Evolutionary conservation across 257 asterid species (phyloP).

Genomic region (Plantago major): DNA sequence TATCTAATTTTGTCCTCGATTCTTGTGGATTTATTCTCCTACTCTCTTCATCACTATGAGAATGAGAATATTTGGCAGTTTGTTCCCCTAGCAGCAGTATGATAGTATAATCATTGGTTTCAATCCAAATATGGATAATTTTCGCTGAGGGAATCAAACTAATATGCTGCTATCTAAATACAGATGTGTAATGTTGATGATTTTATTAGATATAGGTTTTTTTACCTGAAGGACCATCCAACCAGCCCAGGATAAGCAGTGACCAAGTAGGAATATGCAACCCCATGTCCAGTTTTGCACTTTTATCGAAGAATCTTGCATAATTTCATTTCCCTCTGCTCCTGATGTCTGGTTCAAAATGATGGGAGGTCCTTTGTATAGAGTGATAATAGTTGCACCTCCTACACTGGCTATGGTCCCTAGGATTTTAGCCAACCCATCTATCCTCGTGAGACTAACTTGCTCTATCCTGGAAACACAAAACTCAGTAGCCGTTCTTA

Average conservation of each 20-base stretch:
- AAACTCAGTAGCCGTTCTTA: background rate
- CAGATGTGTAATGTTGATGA: no score
- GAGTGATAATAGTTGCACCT: slow-evolving; percentile 71
- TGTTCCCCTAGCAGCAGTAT: no score
- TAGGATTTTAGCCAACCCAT: slow-evolving; percentile 70
- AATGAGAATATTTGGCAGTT: no score
- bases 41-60: no score
- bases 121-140: no score
- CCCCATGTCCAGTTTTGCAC: slow-evolving; percentile 77
- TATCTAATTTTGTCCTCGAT: no score
- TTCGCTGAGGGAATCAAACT: no score
- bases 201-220: background rate
- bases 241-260: slow-evolving; percentile 92
- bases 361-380: slow-evolving; percentile 76
- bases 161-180: no score
- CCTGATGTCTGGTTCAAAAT: slow-evolving; percentile 29
- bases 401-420: slow-evolving; percentile 77
- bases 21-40: no score
- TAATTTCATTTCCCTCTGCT: slow-evolving; percentile 18
- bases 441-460: slow-evolving; percentile 44
- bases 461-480: slow-evolving; percentile 43
- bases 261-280: slow-evolving; percentile 64
- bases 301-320: slow-evolving; percentile 23
- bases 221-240: slow-evolving; percentile 88
- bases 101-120: no score